Base-by-base conservation (phyloP, 2,329 filamentous ascomycete genomes). In the Lithohypha guttulata region DNA sequence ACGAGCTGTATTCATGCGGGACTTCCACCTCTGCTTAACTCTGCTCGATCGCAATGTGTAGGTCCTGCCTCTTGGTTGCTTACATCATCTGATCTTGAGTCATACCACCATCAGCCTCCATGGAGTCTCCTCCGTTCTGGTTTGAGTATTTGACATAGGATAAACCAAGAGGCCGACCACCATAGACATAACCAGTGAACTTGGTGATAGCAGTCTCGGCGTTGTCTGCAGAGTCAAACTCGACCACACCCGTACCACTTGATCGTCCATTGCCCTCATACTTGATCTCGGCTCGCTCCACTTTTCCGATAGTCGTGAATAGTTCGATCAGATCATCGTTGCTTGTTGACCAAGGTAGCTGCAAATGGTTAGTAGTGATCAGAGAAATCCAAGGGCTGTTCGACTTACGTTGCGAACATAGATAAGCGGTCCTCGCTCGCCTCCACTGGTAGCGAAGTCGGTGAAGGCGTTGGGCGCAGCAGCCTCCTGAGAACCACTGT, bases 51-150 rank as follows among this genome's bases (percentile, higher is more conserved):
- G 18, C 17, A 9, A 10, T 3, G n/a, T 17, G 25, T 14, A 15
- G 21, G 15, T 31, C 26, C 5, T 31, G 11, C 15, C 13, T 31
- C 14, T 15, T 32, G 40, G 25, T 21, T 5, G 21, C 13, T 47
- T 43, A 96, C 87, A 96, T 94, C 64, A 96, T 95, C 69, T 96
- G 87, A 58, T 96, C 89, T 64, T 96, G 91, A n/a, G 86, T 93
- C 57, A 93, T 65, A 45, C 80, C 81, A 35, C 70, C 62, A 18
- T 69, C 67, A 26, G 65, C 75, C 51, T 95, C 87, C 85, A 95
- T 94, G 51, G 69, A 73, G 48, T 87, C 81, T 47, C 64, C 67
- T 30, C 65, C 65, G 27, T 75, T 71, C 38, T 75, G 69, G 57
- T 81, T 89, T 49, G 84, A 69, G 63, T 96, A 96, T 63, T 91